phyloP scores from a whole-genome alignment of 345 rosid species.

The Nephelium lappaceum region DNA sequence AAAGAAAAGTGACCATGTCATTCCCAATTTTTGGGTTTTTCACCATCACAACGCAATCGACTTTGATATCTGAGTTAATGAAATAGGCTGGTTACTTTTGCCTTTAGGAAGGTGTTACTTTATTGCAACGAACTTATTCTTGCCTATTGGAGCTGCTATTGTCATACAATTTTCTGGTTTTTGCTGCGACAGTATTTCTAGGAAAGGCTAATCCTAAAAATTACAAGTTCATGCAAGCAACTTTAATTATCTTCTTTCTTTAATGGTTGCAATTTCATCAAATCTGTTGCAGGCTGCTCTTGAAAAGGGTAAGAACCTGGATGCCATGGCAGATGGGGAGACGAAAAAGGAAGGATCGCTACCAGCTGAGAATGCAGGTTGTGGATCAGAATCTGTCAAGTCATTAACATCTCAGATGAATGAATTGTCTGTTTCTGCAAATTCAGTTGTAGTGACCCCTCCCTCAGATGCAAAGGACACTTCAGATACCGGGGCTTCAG shows the following conservation, averaged over 20 bases:
- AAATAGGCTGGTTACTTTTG: background rate
- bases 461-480: conserved; percentile 44
- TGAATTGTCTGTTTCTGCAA: conserved; percentile 63
- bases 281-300: conserved; percentile 59
- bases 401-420: conserved; percentile 68
- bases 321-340: conserved; percentile 43
- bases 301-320: conserved; percentile 63
- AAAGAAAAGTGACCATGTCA: background rate
- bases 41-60: background rate
- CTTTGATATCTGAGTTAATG: background rate
- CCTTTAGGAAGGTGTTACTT: background rate
- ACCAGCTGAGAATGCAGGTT: conserved; percentile 28
- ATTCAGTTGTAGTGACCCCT: conserved; percentile 30
- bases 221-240: background rate
- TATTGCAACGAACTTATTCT: conserved; percentile 6
- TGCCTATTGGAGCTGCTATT: background rate
- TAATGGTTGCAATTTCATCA: conserved; percentile 1
- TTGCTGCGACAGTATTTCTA: background rate
- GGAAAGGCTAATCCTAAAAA: conserved; percentile 1
- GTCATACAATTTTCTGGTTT: background rate
- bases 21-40: conserved; percentile 2
- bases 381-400: conserved; percentile 48
- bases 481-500: conserved; percentile 37
- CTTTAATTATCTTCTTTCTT: background rate
- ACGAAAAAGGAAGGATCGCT: conserved; percentile 36